Evolutionary conservation across 139 green algal genomes (phyloP), one percentile per base, ranked within the genome.

Genomic region (Astrephomene gubernaculifera): DNA sequence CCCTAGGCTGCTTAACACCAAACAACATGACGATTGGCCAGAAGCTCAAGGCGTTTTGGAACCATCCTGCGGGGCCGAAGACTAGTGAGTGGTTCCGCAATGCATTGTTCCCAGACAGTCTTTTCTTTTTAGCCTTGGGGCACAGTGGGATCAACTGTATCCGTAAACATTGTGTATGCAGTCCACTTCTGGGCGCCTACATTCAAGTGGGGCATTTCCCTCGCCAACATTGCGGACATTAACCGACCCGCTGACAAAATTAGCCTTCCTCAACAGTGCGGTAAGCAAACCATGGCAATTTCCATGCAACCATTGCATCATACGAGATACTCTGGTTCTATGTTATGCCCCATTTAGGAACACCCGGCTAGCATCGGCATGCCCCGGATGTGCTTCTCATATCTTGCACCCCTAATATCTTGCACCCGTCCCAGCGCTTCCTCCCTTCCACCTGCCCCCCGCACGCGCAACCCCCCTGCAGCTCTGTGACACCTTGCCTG

Each of bases 121-220:
- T 81, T 7, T 86, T 85, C 64, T 68, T 53, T 53, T 53, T 33
- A 21, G n/a, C 39, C 5, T 19, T 52, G 21, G 39, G 27, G 38
- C 25, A 69, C 44, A 69, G 29, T 69, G 29, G 41, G 14, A 44
- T 10, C 72, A 38, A 36, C 70, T 3, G 21, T 60, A 19, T 10
- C 36, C 71, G 38, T 52, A 54, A 52, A 14, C 17, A 64, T 3
- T n/a, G n/a, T n/a, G n/a, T n/a, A n/a, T 35, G 82, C 88, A 94
- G 91, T 97, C n/a, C 92, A 95, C 81, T 99, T 99, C 76, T 98
- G 96, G 97, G 97, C 97, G 2, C 97, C 97, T 10, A 99, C 97
- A 0, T 99, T 99, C 87, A 99, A 99, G 84, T 99, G 97, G 97
- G 96, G 94, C 53, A 99, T 99, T 79, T 95, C 83, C 38, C 73